Percentiles rank a stretch among this genome's conserved stretches.
Conservation (phyloP, 352 stramenopile genomes). For the Blastocystis sp. region DNA sequence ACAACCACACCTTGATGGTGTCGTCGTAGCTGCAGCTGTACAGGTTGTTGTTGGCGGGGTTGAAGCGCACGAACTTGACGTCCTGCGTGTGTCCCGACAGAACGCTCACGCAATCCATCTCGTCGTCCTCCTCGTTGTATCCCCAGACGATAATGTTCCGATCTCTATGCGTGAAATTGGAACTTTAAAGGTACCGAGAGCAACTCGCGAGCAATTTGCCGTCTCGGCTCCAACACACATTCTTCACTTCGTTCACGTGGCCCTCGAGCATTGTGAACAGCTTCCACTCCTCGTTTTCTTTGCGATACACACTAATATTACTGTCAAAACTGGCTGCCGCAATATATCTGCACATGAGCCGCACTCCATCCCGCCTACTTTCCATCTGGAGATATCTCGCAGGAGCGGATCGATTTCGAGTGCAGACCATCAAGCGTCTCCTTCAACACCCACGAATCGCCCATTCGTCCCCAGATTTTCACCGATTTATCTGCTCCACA, state of each 20-base stretch:
- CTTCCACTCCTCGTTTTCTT: constrained; percentile 83
- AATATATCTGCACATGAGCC: constrained; percentile 78
- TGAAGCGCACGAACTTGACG: constrained; percentile 90
- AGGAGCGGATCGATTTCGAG: constrained; percentile 79
- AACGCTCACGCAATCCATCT: constrained; percentile 94
- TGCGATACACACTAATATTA: constrained; percentile 82
- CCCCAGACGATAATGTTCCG: constrained; percentile 56
- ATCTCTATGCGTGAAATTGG: background rate
- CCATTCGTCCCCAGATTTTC: constrained; percentile 76
- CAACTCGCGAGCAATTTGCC: constrained; percentile 88
- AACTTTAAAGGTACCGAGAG: constrained; percentile 76
- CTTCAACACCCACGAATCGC: constrained; percentile 77
- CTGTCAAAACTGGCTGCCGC: constrained; percentile 83
- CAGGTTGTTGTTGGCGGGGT: constrained; percentile 80
- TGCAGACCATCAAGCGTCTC: constrained; percentile 81
- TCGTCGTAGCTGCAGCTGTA: constrained; percentile 87
- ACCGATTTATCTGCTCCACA: constrained; percentile 82
- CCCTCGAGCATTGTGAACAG: constrained; percentile 90
- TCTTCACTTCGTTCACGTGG: constrained; percentile 95
- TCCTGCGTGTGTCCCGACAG: constrained; percentile 92
- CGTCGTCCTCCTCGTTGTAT: constrained; percentile 80
- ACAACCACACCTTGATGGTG: constrained; percentile 89
- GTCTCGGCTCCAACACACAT: constrained; percentile 87
- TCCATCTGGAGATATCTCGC: constrained; percentile 77
- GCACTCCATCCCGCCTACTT: constrained; percentile 73